Conservation (phyloP, 495 filamentous ascomycete species). For the Penicillium malachiteum region DNA sequence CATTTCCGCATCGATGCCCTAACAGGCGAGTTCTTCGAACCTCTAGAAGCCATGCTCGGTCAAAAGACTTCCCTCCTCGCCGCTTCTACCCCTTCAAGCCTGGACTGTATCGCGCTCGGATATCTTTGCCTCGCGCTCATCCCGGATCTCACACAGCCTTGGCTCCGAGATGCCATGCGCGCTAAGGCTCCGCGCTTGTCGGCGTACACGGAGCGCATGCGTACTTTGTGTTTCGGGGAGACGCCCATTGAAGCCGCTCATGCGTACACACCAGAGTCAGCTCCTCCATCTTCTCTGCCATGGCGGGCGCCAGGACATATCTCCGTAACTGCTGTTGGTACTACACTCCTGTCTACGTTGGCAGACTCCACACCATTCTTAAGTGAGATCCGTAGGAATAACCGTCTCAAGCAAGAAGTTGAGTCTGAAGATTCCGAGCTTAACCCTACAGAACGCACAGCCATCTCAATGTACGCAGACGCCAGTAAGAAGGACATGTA, state of each 20-base stretch:
- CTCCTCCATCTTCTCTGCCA: conserved; percentile 25
- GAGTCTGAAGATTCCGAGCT: conserved; percentile 29
- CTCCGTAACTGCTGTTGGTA: conserved; percentile 33
- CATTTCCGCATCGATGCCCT: conserved; percentile 70
- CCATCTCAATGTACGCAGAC: conserved; percentile 27
- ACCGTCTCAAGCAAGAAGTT: conserved; percentile 32
- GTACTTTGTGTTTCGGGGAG: conserved; percentile 40
- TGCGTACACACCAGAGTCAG: conserved; percentile 22
- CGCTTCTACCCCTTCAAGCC: conserved; percentile 47
- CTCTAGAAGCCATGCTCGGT: conserved; percentile 62
- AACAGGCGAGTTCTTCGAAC: conserved; percentile 64
- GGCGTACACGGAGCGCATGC: conserved; percentile 52
- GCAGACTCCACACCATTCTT: conserved; percentile 44
- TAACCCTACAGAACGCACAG: conserved; percentile 22
- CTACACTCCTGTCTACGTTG: conserved; percentile 37
- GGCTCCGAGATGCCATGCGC: conserved; percentile 64
- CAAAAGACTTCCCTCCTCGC: conserved; percentile 56
- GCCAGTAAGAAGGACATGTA: conserved; percentile 36
- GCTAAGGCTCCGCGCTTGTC: conserved; percentile 53
- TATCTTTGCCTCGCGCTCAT: conserved; percentile 74
- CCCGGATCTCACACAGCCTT: conserved; percentile 67
- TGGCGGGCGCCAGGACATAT: conserved; percentile 39
- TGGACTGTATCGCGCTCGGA: conserved; percentile 77
- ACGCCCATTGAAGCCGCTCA: conserved; percentile 24
- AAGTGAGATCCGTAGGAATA: conserved; percentile 36